Percentiles rank a stretch among this genome's conserved stretches.
phyloP scores from a whole-genome alignment of 164 flowering plant species.

The Tinospora cordifolia region DNA sequence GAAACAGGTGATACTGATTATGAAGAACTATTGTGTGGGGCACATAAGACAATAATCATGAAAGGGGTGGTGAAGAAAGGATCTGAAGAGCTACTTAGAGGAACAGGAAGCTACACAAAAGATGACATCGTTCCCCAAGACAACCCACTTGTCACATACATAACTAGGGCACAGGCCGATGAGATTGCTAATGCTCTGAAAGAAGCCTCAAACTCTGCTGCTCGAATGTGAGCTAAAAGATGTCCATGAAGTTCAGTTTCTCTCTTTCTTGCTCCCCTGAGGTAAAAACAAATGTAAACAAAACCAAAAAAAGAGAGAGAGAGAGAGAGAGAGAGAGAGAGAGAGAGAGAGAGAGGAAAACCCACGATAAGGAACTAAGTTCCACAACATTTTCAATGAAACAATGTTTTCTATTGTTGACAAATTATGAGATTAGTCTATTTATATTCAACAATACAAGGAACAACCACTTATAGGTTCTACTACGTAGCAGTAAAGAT shows the following conservation, averaged over 20 bases:
- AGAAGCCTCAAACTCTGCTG: constrained; percentile 29
- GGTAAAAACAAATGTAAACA: no score
- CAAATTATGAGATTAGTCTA: background rate
- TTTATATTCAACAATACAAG: no score
- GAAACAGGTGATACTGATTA: constrained; percentile 88
- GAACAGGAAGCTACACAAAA: constrained; percentile 52
- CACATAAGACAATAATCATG: constrained; percentile 77
- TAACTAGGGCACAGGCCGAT: constrained; percentile 34
- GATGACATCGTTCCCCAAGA: constrained; percentile 72
- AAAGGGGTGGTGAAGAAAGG: constrained; percentile 60
- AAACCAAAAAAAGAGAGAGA: no score
- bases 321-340: background rate
- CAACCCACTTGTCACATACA: constrained; percentile 50
- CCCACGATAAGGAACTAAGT: background rate
- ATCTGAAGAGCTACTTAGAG: constrained; percentile 62
- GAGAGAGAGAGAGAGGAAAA: background rate
- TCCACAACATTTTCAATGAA: background rate
- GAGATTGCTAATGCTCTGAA: constrained; percentile 51
- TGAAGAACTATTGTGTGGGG: constrained; percentile 76
- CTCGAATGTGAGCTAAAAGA: constrained; percentile 3
- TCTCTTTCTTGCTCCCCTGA: no score
- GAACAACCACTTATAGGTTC: no score
- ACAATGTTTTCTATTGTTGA: background rate
- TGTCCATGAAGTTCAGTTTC: no score
- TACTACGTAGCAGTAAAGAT: no score